A percentile compares a stretch with the other conserved stretches of the same genome.
These are phyloP conservation scores for Anethum foeniculum DNA, from an alignment of 140 eudicot genomes.

Conservation along the genomic window DNA sequence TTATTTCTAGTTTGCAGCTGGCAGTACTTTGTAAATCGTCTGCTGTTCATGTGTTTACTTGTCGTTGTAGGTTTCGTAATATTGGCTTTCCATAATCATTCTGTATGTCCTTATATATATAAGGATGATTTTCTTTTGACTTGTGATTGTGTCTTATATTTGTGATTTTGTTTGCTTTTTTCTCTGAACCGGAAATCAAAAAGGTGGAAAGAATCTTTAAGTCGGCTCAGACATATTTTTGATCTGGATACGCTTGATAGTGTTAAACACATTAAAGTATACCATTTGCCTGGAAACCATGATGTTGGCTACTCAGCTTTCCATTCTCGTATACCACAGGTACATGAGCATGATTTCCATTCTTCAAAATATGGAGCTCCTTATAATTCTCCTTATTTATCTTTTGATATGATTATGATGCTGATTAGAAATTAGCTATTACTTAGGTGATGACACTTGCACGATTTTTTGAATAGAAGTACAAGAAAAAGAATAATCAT, in stretches of 20 bases:
- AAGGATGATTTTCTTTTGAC: neutral
- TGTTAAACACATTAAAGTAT: conserved; percentile 41
- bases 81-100: neutral
- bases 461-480: neutral
- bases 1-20: neutral
- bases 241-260: conserved; percentile 45
- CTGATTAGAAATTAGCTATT: conserved; percentile 1
- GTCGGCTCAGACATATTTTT: conserved; percentile 78
- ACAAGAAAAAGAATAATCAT: neutral
- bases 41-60: neutral
- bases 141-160: neutral
- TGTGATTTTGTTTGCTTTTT: neutral
- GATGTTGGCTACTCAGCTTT: conserved; percentile 73
- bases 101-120: neutral
- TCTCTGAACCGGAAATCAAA: neutral
- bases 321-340: conserved; percentile 59
- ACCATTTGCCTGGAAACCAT: conserved; percentile 84
- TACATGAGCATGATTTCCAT: conserved; percentile 17
- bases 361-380: neutral
- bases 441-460: neutral
- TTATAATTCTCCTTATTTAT: neutral
- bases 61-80: neutral
- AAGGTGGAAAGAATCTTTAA: conserved; percentile 93
- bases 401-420: neutral
- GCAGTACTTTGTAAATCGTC: neutral